Evolutionary conservation across 129 eudicot species (phyloP).

Genomic region (Helianthus annuus): HanXRQr2.0-SUNRISE NC_035442.2:104769361-104769860

Average conservation of each 20-base stretch:
- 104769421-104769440: slow-evolving; percentile 45
- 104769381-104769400: slow-evolving; percentile 63
- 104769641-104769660: no score
- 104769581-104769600: slow-evolving; percentile 81
- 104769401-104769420: slow-evolving; percentile 84
- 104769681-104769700: slow-evolving; percentile 23
- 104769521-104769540: slow-evolving; percentile 79
- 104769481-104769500: background rate
- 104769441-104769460: background rate
- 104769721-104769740: slow-evolving; percentile 92
- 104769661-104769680: background rate
- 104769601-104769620: slow-evolving; percentile 95
- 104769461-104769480: background rate
- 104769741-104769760: slow-evolving; percentile 84
- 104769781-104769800: no score
- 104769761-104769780: slow-evolving; percentile 47
- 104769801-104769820: no score
- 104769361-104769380: background rate
- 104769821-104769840: no score
- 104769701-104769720: slow-evolving; percentile 96
- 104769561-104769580: slow-evolving; percentile 79
- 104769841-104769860: no score
- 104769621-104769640: slow-evolving; percentile 37
- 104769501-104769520: slow-evolving; percentile 56
- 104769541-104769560: slow-evolving; percentile 76